Conservation (phyloP, 2,329 filamentous ascomycete species). For the Fusarium fracticaudum region DNA sequence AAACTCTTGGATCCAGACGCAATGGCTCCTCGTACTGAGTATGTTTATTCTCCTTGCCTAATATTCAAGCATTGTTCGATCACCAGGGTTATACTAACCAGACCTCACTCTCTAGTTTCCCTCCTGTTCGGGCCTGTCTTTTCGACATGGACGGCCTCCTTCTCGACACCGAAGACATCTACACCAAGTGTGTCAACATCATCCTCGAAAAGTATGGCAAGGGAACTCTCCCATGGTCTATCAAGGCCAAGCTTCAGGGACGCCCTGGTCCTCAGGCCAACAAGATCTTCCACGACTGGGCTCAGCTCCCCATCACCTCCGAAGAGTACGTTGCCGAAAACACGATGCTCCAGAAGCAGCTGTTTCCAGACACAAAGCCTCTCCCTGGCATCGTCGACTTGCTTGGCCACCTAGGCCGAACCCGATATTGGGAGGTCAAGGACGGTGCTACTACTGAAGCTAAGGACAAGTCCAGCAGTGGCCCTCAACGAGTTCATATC, state of each 20-base stretch:
- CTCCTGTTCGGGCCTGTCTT: constrained; percentile 86
- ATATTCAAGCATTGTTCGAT: neutral
- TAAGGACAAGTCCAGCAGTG: constrained; percentile 17
- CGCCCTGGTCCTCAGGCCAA: constrained; percentile 64
- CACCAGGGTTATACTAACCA: constrained; percentile 10
- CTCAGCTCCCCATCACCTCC: constrained; percentile 78
- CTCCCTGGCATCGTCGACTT: constrained; percentile 81
- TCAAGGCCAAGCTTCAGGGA: constrained; percentile 86
- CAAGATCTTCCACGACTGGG: constrained; percentile 77
- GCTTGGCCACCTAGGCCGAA: constrained; percentile 66
- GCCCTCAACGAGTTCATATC: constrained; percentile 69
- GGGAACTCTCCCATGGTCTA: constrained; percentile 84
- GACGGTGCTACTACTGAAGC: constrained; percentile 38
- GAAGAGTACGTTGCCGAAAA: constrained; percentile 73
- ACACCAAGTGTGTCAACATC: constrained; percentile 84
- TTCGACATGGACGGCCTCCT: constrained; percentile 99
- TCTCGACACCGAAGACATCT: constrained; percentile 90
- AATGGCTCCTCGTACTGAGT: constrained; percentile 59
- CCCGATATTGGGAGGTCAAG: constrained; percentile 59
- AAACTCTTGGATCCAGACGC: neutral
- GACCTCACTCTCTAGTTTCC: constrained; percentile 65
- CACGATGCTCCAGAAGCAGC: constrained; percentile 70
- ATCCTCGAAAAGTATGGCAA: constrained; percentile 80
- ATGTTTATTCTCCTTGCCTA: constrained; percentile 37
- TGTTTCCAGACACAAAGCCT: constrained; percentile 79